Percentiles rank a stretch among this genome's conserved stretches.
Conservation (phyloP, 768 basidiomycete genomes). For the Leccinum subgranulosum region DNA sequence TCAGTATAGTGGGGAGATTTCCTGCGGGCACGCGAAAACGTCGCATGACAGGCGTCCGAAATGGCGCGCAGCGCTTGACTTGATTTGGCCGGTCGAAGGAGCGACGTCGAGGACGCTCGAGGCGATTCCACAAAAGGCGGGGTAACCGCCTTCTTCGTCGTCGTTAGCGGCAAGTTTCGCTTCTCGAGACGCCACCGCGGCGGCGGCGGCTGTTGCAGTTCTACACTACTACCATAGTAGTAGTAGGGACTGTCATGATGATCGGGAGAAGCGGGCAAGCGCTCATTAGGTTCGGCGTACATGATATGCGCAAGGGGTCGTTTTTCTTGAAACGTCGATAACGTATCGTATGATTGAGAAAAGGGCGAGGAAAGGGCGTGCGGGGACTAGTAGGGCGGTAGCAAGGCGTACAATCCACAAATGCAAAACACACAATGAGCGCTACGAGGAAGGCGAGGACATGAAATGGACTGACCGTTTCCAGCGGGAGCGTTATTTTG, state of each 20-base stretch:
- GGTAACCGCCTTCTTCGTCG: background rate
- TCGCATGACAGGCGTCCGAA: slow-evolving; percentile 21
- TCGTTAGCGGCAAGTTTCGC: slow-evolving; percentile 7
- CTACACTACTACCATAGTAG: background rate
- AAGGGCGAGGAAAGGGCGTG: slow-evolving; percentile 5
- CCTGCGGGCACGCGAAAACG: slow-evolving; percentile 15
- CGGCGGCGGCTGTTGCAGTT: background rate
- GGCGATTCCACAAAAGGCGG: slow-evolving; percentile 5
- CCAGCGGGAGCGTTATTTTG: slow-evolving; percentile 17
- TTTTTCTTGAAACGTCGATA: slow-evolving; percentile 7
- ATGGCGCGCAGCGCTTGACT: slow-evolving; percentile 24
- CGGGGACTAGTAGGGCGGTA: slow-evolving; percentile 6
- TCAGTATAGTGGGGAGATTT: slow-evolving; percentile 6
- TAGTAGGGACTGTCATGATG: background rate
- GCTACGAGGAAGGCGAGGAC: background rate
- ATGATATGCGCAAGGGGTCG: slow-evolving; percentile 8
- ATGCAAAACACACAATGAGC: background rate
- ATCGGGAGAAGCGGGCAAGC: background rate
- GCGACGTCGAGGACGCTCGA: background rate
- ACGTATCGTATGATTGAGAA: slow-evolving; percentile 9
- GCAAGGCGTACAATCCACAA: background rate
- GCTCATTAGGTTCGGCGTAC: slow-evolving; percentile 19
- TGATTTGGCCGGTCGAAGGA: slow-evolving; percentile 10
- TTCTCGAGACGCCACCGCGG: slow-evolving; percentile 8
- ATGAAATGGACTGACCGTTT: slow-evolving; percentile 6